Conservation (phyloP, 345 rosid genomes). For the Carallia pectinifolia region DNA sequence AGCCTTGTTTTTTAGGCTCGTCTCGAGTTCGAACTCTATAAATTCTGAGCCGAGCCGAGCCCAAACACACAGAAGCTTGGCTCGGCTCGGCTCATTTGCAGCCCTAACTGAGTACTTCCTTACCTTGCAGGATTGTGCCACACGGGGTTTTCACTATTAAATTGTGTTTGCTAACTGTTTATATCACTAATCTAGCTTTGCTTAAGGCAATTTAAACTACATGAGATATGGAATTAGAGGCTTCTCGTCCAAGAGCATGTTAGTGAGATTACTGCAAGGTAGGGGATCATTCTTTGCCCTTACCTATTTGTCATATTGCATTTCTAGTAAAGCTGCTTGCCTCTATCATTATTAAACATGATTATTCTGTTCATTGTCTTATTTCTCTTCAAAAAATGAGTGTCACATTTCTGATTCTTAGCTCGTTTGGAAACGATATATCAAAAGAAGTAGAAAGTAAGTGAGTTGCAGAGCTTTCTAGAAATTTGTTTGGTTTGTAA, state of each 20-base stretch:
- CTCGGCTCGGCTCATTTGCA: no score
- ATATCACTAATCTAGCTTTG: constrained; percentile 4
- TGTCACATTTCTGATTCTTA: constrained; percentile 63
- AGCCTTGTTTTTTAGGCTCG: no score
- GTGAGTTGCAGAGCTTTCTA: constrained; percentile 14
- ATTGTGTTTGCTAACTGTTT: not conserved
- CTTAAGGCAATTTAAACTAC: constrained; percentile 79
- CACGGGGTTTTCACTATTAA: constrained; percentile 42
- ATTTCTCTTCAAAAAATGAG: constrained; percentile 62
- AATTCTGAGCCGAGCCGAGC: no score
- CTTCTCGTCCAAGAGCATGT: constrained; percentile 69
- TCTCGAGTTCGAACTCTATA: no score
- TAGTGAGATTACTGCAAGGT: constrained; percentile 81
- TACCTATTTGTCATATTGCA: no score
- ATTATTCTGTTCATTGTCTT: constrained; percentile 42
- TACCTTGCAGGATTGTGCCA: constrained; percentile 74
- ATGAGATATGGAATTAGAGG: constrained; percentile 66
- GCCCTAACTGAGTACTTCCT: constrained; percentile 54
- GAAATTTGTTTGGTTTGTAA: not conserved
- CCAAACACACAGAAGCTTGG: no score
- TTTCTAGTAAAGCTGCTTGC: no score
- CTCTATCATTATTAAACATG: not conserved
- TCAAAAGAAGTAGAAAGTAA: constrained; percentile 7
- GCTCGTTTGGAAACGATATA: constrained; percentile 41
- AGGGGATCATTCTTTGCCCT: not conserved